A percentile compares a stretch with the other conserved stretches of the same genome.
Evolutionary conservation across 1,284 basidiomycete genomes (phyloP).

Genomic region (Fomitopsis pinicola): DNA sequence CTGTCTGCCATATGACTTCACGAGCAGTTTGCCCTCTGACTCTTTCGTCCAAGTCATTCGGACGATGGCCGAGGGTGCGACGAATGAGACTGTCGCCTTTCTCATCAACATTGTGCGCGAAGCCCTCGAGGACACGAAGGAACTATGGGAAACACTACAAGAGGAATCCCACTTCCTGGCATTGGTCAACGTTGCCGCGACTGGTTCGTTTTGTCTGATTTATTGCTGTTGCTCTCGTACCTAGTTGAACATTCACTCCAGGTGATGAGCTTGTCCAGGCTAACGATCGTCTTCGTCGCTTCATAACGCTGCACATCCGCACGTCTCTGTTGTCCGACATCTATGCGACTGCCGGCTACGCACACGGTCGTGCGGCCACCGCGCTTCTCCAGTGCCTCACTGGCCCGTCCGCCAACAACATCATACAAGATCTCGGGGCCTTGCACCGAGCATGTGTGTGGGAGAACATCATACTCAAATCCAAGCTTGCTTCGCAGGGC

Average conservation of each 20-base stretch:
- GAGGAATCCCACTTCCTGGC: slow-evolving; percentile 57
- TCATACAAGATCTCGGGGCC: slow-evolving; percentile 73
- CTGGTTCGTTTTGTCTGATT: not conserved
- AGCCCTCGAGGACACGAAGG: slow-evolving; percentile 66
- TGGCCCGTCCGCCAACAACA: slow-evolving; percentile 55
- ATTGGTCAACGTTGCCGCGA: slow-evolving; percentile 48
- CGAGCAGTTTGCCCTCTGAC: slow-evolving; percentile 76
- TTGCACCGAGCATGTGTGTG: slow-evolving; percentile 84
- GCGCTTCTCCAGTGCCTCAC: slow-evolving; percentile 76
- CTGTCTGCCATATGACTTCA: slow-evolving; percentile 89
- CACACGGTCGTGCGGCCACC: slow-evolving; percentile 77
- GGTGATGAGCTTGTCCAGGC: slow-evolving; percentile 38
- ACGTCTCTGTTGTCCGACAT: slow-evolving; percentile 86
- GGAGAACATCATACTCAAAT: slow-evolving; percentile 82
- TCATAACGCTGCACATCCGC: slow-evolving; percentile 79
- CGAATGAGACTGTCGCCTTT: slow-evolving; percentile 71
- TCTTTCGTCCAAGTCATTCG: slow-evolving; percentile 87
- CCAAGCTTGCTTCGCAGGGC: slow-evolving; percentile 49
- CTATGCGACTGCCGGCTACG: slow-evolving; percentile 81
- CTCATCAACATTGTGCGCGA: slow-evolving; percentile 70
- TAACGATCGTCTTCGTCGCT: slow-evolving; percentile 54
- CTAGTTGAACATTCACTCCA: not conserved
- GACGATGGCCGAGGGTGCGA: slow-evolving; percentile 84
- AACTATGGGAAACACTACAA: slow-evolving; percentile 62
- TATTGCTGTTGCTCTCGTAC: slow-evolving; percentile 8